These are phyloP conservation scores for Termitomyces sp. DNA, from an alignment of 768 basidiomycete genomes.

Conservation along the genomic window DNA sequence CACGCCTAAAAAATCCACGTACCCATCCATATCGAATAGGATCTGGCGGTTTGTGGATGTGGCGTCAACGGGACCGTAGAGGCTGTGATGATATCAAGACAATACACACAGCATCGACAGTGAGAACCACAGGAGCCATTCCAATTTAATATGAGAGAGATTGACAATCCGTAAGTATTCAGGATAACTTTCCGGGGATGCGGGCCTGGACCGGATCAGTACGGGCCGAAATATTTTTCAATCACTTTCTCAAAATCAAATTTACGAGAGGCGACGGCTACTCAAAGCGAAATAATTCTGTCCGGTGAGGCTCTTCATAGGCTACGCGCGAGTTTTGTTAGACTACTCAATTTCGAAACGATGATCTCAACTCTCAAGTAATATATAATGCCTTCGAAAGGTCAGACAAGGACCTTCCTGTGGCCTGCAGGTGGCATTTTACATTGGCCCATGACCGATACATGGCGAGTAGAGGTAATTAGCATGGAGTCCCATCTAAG, in stretches of 20 bases:
- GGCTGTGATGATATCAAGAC: background rate
- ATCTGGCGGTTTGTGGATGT: slow-evolving; percentile 31
- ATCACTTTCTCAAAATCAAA: too few species aligned
- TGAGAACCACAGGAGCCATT: slow-evolving; percentile 29
- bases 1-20: slow-evolving; percentile 9
- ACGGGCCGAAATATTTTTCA: too few species aligned
- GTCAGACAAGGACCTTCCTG: background rate
- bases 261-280: too few species aligned
- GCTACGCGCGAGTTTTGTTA: too few species aligned
- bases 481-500: background rate
- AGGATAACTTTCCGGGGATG: background rate
- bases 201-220: too few species aligned
- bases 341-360: too few species aligned
- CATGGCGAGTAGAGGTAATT: too few species aligned
- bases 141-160: slow-evolving; percentile 3
- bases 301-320: too few species aligned
- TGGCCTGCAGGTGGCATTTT: background rate
- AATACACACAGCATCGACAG: slow-evolving; percentile 48
- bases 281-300: too few species aligned
- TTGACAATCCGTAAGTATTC: background rate
- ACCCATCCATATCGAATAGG: slow-evolving; percentile 72
- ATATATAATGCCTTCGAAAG: background rate
- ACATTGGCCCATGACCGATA: background rate
- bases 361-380: too few species aligned
- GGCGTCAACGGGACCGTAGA: slow-evolving; percentile 2